Conservation (phyloP, 2,329 filamentous ascomycete species). For the Sphaerulina populicola region DNA sequence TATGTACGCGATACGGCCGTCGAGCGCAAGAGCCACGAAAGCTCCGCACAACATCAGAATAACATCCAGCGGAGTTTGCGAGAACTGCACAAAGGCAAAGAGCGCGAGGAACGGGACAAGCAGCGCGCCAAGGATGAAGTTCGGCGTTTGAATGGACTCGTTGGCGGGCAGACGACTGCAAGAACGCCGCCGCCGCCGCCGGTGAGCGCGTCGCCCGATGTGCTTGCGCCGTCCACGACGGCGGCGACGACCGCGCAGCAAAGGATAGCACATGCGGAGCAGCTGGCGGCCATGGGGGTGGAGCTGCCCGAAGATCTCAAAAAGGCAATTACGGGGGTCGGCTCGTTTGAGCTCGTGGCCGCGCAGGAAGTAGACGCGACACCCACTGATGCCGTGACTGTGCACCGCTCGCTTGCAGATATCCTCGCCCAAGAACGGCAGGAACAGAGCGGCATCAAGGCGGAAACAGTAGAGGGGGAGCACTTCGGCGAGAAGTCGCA, state of each 20-base stretch:
- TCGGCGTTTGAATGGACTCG: conserved; percentile 72
- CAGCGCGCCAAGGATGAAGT: conserved; percentile 74
- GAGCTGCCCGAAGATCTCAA: conserved; percentile 70
- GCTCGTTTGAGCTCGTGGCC: conserved; percentile 73
- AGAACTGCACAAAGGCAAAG: conserved; percentile 76
- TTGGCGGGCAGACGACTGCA: conserved; percentile 40
- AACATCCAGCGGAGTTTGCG: conserved; percentile 88
- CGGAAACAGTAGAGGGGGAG: conserved; percentile 40
- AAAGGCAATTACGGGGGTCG: conserved; percentile 74
- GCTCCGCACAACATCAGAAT: conserved; percentile 31
- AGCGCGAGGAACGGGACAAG: conserved; percentile 70
- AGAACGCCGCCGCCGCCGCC: conserved; percentile 29
- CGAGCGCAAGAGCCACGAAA: conserved; percentile 54
- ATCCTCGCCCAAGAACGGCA: conserved; percentile 40
- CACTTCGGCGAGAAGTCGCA: conserved; percentile 39
- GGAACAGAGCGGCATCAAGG: conserved; percentile 36
- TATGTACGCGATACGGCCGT: conserved; percentile 89
- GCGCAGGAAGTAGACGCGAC: conserved; percentile 33
- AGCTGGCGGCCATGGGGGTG: conserved; percentile 80
- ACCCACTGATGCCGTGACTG: conserved; percentile 13
- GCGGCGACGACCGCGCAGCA: conserved; percentile 51
- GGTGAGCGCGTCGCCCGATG: conserved; percentile 21
- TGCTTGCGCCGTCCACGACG: conserved; percentile 22
- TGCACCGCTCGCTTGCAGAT: conserved; percentile 36
- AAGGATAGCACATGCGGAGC: conserved; percentile 73